Base-by-base conservation (phyloP, 2,329 filamentous ascomycete species). In the Tetracladium maxilliforme region DNA sequence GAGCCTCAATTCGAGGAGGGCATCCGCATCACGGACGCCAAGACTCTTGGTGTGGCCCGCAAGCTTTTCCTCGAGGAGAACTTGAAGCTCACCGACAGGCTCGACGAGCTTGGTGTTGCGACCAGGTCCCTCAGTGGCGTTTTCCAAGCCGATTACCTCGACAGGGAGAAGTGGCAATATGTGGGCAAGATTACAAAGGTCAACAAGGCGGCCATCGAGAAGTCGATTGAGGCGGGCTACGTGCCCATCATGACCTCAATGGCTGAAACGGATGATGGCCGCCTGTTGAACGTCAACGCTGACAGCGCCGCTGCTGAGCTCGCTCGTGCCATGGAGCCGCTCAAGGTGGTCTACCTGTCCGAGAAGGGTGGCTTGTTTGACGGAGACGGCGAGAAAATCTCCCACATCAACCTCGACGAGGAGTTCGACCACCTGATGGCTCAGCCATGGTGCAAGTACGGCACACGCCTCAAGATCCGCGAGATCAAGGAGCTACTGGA, bases 341-440 rank as follows among this genome's bases (percentile, higher is more conserved):
- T 95, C 42, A 98, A 98, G 70, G 87, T 95, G 33, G 86, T 98
- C 31, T 98, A 94, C 49, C 65, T 95, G n/a, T 92, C 84, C 5
- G 90, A 98, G 58, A 95, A 95, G 65, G 90, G 90, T 24, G 90
- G 87, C 6, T 58, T 98, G 17, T 92, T 93, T 55, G 83, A 95
- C 47, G 86, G 84, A 31, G 81, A 92, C 35, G 79, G 78, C 30
- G 77, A 87, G 60, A 92, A 93, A 60, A 95, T 95, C 44, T 93
- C 87, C 6, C 81, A 79, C 31, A 95, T 95, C 56, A 95, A 95
- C 56, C 64, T 98, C 30, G 90, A 98, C 46, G 86, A 92, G 54
- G 90, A 98, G 56, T 95, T 81, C 43, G 83, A 92, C 30, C 67
- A 81, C 44, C 67, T 94, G 43, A 93, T 95, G 83, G 66, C 72